Evolutionary conservation across 176 grass and related monocot genomes (phyloP).

Genomic region (Saccharum officinarum): DNA sequence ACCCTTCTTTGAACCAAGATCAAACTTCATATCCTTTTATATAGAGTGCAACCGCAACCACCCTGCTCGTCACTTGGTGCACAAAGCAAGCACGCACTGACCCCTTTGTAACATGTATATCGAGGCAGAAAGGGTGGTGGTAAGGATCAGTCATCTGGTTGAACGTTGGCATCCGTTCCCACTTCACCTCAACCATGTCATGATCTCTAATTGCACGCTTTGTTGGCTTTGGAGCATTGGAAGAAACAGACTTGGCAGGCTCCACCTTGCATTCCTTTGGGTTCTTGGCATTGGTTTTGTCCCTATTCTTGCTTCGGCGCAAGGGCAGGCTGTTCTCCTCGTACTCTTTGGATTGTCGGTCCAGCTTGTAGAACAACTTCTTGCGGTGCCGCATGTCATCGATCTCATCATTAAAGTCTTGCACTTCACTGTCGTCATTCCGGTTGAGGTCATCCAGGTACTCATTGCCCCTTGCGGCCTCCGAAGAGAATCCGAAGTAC

Average conservation of each 20-base stretch:
- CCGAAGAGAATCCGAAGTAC: not conserved
- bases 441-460: conserved; percentile 15
- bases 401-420: conserved; percentile 56
- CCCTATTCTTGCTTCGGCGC: conserved; percentile 22
- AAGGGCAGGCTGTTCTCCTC: conserved; percentile 61
- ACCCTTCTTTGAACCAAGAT: conserved; percentile 67
- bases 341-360: conserved; percentile 61
- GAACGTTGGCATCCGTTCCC: conserved; percentile 50
- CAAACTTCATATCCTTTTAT: conserved; percentile 81
- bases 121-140: conserved; percentile 74
- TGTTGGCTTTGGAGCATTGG: not conserved
- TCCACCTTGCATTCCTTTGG: conserved; percentile 36
- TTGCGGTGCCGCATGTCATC: conserved; percentile 67
- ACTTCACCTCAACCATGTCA: conserved; percentile 36
- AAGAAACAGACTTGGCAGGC: conserved; percentile 10
- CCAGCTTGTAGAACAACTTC: conserved; percentile 67
- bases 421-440: conserved; percentile 6
- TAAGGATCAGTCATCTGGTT: conserved; percentile 70
- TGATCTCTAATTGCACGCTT: conserved; percentile 10
- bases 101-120: conserved; percentile 74
- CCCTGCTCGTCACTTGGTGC: conserved; percentile 65
- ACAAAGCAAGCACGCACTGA: conserved; percentile 78
- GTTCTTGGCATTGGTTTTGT: conserved; percentile 31
- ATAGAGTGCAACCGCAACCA: conserved; percentile 72
- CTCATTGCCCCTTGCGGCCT: not conserved